phyloP scores from a whole-genome alignment of 2,329 filamentous ascomycete genomes.

The Pezicula neosporulosa region DNA sequence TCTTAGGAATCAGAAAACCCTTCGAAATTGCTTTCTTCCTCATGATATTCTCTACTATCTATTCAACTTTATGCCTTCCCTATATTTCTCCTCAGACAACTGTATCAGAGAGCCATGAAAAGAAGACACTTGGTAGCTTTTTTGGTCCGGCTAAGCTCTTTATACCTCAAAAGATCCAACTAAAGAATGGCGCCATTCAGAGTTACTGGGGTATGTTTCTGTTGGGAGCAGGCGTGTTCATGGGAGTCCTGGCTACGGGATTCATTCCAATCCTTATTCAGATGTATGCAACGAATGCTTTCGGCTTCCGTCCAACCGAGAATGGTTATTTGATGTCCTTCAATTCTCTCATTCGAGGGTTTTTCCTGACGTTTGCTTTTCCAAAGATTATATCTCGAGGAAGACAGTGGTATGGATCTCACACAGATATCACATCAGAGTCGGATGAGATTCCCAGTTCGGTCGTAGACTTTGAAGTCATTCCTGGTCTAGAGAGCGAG shows the following conservation, averaged over 20 bases:
- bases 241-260: constrained; percentile 65
- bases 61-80: constrained; percentile 38
- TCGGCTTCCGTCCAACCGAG: constrained; percentile 38
- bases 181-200: constrained; percentile 44
- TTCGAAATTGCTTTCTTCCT: constrained; percentile 61
- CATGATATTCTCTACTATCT: constrained; percentile 42
- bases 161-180: constrained; percentile 50
- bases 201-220: constrained; percentile 61
- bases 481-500: no score
- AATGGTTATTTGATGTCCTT: constrained; percentile 42
- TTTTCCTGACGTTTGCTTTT: constrained; percentile 11
- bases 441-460: neutral
- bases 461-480: no score
- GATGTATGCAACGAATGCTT: constrained; percentile 42
- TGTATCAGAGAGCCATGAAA: constrained; percentile 23
- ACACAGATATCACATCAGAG: neutral
- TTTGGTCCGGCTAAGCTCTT: constrained; percentile 63
- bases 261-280: constrained; percentile 59
- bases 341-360: constrained; percentile 27
- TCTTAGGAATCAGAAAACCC: constrained; percentile 58
- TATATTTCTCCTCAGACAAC: constrained; percentile 44
- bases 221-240: constrained; percentile 62
- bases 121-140: constrained; percentile 43
- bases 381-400: no score
- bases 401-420: neutral